phyloP scores from a whole-genome alignment of 2,329 filamentous ascomycete species.

The Alternaria consortialis region DNA sequence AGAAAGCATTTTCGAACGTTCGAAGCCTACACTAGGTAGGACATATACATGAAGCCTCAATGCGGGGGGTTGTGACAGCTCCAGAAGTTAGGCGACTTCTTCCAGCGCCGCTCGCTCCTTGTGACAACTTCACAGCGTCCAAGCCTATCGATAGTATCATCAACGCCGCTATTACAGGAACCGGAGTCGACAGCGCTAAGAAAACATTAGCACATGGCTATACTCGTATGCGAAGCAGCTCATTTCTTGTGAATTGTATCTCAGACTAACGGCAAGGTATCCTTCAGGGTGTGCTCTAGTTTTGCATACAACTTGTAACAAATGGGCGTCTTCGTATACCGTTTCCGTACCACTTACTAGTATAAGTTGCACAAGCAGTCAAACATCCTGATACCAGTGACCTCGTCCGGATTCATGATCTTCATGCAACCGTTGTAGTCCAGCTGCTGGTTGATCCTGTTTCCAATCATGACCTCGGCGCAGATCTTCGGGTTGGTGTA shows the following conservation, averaged over 20 bases:
- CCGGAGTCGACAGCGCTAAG: background rate
- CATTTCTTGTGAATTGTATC: no score
- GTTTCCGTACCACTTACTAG: background rate
- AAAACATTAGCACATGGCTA: background rate
- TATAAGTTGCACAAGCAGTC: constrained; percentile 7
- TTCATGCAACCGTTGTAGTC: constrained; percentile 1
- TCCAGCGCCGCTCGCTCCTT: constrained; percentile 2
- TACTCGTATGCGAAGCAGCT: no score
- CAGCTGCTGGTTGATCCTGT: background rate
- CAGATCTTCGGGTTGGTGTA: background rate
- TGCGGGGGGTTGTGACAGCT: background rate
- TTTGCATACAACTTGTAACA: no score
- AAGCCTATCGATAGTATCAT: constrained; percentile 1
- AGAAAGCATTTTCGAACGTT: background rate
- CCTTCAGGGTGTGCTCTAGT: no score
- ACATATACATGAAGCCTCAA: background rate
- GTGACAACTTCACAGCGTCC: background rate
- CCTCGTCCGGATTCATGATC: background rate
- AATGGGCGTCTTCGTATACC: background rate
- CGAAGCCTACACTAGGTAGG: no score
- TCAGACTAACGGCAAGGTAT: no score
- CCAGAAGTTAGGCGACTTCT: constrained; percentile 4
- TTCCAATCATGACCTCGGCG: constrained; percentile 8
- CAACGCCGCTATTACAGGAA: constrained; percentile 7
- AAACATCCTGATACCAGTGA: constrained; percentile 4